These are phyloP conservation scores for Apiotrichum porosum DNA, from an alignment of 1,284 basidiomycete genomes.

Conservation along the genomic window DNA sequence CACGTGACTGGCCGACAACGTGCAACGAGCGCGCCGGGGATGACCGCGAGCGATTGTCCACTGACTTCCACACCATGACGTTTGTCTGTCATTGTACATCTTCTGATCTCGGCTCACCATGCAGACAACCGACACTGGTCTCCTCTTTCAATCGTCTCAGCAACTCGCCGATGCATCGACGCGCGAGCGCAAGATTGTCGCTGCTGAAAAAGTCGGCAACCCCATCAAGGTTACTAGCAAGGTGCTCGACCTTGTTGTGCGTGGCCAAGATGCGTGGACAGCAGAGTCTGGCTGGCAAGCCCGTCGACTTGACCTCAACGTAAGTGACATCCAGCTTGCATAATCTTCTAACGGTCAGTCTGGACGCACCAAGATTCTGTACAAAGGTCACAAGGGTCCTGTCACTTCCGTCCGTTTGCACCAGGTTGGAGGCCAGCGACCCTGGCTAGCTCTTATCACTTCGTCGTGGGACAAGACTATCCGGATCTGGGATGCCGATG, in stretches of 20 bases:
- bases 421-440: constrained; percentile 27
- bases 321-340: too few species aligned
- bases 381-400: constrained; percentile 77
- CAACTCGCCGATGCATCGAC: constrained; percentile 64
- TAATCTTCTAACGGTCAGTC: constrained; percentile 57
- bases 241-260: constrained; percentile 64
- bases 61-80: too few species aligned
- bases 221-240: constrained; percentile 72
- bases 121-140: constrained; percentile 51
- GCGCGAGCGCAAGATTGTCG: constrained; percentile 66
- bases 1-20: too few species aligned
- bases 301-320: constrained; percentile 69
- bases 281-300: constrained; percentile 76
- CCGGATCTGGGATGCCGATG: constrained; percentile 72
- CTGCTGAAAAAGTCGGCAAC: constrained; percentile 63
- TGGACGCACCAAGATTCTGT: constrained; percentile 68
- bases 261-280: constrained; percentile 67
- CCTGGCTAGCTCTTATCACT: constrained; percentile 57
- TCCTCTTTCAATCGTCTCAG: constrained; percentile 65
- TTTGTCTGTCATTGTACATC: too few species aligned
- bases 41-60: too few species aligned
- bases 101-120: constrained; percentile 22
- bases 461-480: constrained; percentile 92
- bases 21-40: too few species aligned
- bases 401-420: constrained; percentile 73